These are phyloP conservation scores for Wickerhamomyces bovis DNA, from an alignment of 805 yeast species.

Conservation along the genomic window DNA sequence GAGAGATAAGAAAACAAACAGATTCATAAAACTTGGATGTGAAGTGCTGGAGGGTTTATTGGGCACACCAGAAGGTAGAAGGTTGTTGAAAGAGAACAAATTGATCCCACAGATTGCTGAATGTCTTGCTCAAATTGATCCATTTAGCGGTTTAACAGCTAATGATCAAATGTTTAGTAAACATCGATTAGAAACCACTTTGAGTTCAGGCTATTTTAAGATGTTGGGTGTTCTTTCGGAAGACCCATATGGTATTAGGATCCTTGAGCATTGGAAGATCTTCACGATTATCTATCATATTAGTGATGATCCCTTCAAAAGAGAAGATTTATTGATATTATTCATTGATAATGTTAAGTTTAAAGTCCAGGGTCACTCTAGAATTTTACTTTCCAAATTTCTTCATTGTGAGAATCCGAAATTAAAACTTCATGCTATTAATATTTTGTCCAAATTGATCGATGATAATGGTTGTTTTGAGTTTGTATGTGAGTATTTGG, in stretches of 20 bases:
- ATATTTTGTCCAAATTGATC: slow-evolving; percentile 39
- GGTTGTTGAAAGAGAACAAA: slow-evolving; percentile 64
- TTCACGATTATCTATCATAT: slow-evolving; percentile 76
- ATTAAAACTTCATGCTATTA: slow-evolving; percentile 54
- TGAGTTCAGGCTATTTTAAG: slow-evolving; percentile 71
- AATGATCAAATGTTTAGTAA: slow-evolving; percentile 69
- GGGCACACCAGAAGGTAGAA: slow-evolving; percentile 57
- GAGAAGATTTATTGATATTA: slow-evolving; percentile 51
- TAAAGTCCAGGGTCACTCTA: slow-evolving; percentile 54
- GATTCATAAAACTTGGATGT: slow-evolving; percentile 69
- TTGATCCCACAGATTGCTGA: slow-evolving; percentile 85
- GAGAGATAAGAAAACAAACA: slow-evolving; percentile 43
- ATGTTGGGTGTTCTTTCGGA: slow-evolving; percentile 70
- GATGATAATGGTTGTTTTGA: slow-evolving; percentile 31
- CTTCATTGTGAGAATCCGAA: slow-evolving; percentile 47
- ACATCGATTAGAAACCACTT: slow-evolving; percentile 51
- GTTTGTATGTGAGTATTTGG: slow-evolving; percentile 44
- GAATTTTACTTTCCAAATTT: slow-evolving; percentile 61
- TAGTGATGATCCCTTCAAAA: slow-evolving; percentile 42
- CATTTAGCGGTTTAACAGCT: slow-evolving; percentile 67
- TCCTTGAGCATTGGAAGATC: slow-evolving; percentile 78
- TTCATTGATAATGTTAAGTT: slow-evolving; percentile 61
- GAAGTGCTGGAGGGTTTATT: slow-evolving; percentile 64
- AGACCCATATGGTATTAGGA: slow-evolving; percentile 52
- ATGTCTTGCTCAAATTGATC: slow-evolving; percentile 79